Evolutionary conservation across 2,329 filamentous ascomycete genomes (phyloP).

Genomic region (Talaromyces albobiverticillius): DNA sequence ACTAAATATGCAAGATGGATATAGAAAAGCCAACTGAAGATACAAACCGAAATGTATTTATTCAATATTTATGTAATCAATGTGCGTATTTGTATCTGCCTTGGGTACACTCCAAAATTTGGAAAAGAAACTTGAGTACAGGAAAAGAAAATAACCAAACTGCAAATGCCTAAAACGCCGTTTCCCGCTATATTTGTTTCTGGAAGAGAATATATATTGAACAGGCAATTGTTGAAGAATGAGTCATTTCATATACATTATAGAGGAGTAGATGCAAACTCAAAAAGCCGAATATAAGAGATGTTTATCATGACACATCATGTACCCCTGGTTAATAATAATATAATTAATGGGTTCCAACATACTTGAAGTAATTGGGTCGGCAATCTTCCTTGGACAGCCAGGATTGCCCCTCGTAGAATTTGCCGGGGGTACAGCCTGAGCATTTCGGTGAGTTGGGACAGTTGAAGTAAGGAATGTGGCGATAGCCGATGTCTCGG

Average conservation of each 20-base stretch:
- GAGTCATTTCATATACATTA: not conserved
- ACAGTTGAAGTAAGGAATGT: conserved; percentile 98
- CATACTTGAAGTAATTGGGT: conserved; percentile 96
- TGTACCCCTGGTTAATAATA: not conserved
- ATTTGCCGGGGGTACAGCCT: conserved; percentile 79
- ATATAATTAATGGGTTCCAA: conserved; percentile 65
- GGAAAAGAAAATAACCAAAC: not conserved
- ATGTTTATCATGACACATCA: conserved; percentile 15
- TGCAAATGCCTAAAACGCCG: conserved; percentile 5
- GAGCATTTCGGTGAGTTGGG: conserved; percentile 93
- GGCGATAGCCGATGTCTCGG: conserved; percentile 97
- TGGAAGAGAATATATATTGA: conserved; percentile 4
- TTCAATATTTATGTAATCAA: not conserved
- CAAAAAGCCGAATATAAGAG: conserved; percentile 23
- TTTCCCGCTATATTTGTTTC: conserved; percentile 4
- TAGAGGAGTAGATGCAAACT: conserved; percentile 15
- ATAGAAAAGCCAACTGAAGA: not conserved
- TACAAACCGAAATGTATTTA: not conserved
- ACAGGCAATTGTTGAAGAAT: not conserved
- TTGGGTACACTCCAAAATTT: not conserved
- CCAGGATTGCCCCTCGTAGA: conserved; percentile 85
- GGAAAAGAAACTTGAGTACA: not conserved
- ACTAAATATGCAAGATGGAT: too few species aligned
- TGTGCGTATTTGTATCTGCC: not conserved
- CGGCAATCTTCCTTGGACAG: conserved; percentile 89